Evolutionary conservation across 805 yeast species (phyloP), one percentile per base, ranked within the genome.

Genomic region (Metschnikowia cerradonensis): DNA sequence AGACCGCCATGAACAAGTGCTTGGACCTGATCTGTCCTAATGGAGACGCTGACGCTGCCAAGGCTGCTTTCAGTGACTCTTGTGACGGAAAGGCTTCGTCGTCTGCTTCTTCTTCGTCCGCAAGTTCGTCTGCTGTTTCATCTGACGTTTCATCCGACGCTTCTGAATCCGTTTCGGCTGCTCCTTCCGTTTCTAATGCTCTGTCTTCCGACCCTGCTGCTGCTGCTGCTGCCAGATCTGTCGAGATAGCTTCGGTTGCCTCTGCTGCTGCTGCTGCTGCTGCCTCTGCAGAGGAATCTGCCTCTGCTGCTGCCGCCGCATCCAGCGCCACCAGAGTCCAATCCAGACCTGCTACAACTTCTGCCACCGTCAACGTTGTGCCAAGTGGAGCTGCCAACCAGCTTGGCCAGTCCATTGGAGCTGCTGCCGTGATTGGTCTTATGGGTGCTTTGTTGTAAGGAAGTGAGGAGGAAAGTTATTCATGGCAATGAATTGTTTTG

Each of bases 1-100:
- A 78, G 57, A 52, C 70, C 53, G 71, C 78, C 39, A 70, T 90
- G 59, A 69, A 81, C 62, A 54, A 71, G 48, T 90, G 97, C 75
- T 75, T 90, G 70, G 71, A 77, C 50, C 64, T 75, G 52, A 78
- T 73, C 53, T 90, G 97, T 75, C 91, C 96, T 59, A 68, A 76
- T 60, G 86, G 77, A 55, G 68, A 74, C 41, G 75, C 82, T 37
- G 80, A 70, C 46, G 64, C 74, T 48, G 97, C 96, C 53, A 72
- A 72, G 61, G 53, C 76, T 32, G 77, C 83, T 19, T 87, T 88
- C 67, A 64, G 79, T 63, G 56, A 67, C 52, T 60, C 81, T 19
- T 86, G 91, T 70, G 47, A 56, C 26, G 77, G 72, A 53, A 75
- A 71, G 57, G 76, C 72, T 46, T 53, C 63, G 20, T 65, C 71